A percentile compares a stretch with the other conserved stretches of the same genome.
These are phyloP conservation scores for Polyporus tsugae DNA, from an alignment of 1,284 basidiomycete species.

Conservation along the genomic window DNA sequence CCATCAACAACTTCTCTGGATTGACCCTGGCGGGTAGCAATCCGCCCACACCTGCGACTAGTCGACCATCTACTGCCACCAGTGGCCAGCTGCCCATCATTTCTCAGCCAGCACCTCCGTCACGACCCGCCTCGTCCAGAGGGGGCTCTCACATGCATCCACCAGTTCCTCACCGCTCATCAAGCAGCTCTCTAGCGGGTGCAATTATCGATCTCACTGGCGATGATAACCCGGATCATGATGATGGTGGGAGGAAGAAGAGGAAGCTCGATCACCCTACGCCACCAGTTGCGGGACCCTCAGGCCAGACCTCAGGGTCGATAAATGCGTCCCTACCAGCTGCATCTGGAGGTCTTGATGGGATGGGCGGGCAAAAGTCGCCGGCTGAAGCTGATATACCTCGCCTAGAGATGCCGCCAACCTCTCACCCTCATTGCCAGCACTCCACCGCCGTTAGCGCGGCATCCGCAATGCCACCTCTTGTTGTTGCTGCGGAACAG, in stretches of 20 bases:
- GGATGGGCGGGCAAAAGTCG: not conserved
- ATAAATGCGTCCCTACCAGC: no score
- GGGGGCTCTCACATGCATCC: slow-evolving; percentile 13
- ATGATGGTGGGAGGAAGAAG: slow-evolving; percentile 23
- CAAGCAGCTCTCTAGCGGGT: slow-evolving; percentile 26
- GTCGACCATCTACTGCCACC: slow-evolving; percentile 21
- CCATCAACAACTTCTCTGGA: slow-evolving; percentile 22
- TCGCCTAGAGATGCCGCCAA: not conserved
- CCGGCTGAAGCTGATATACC: not conserved
- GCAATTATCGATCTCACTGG: slow-evolving; percentile 31
- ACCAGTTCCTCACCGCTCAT: not conserved
- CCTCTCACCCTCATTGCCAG: not conserved
- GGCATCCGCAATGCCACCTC: not conserved
- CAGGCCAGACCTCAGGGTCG: not conserved
- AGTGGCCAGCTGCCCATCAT: not conserved
- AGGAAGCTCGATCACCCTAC: slow-evolving; percentile 25
- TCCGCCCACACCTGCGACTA: slow-evolving; percentile 19
- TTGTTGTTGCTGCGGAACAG: not conserved
- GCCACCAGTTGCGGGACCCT: not conserved
- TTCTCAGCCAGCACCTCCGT: not conserved
- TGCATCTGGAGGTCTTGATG: not conserved
- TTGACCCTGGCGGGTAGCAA: slow-evolving; percentile 19
- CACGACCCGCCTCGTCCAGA: slow-evolving; percentile 13
- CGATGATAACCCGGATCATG: slow-evolving; percentile 16
- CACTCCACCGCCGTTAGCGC: not conserved